Conservation (phyloP, 2,329 filamentous ascomycete genomes). For the Epichloe gansuensis region DNA sequence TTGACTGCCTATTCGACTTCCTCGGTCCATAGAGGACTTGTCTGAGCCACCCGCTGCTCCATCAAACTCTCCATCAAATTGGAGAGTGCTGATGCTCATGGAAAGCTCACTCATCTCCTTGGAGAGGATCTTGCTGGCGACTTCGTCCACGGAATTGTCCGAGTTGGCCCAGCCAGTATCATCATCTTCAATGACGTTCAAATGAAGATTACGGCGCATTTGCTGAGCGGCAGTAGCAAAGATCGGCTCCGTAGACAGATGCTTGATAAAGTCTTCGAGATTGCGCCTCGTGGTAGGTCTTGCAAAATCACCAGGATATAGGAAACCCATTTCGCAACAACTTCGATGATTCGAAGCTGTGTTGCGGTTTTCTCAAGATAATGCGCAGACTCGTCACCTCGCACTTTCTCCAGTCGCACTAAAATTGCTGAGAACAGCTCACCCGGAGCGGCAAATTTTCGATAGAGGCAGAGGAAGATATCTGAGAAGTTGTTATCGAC, state of each 20-base stretch:
- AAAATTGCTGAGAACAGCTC: constrained; percentile 70
- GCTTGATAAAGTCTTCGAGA: constrained; percentile 62
- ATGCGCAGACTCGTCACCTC: constrained; percentile 52
- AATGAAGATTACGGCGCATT: constrained; percentile 67
- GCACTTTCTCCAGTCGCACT: constrained; percentile 58
- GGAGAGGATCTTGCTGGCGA: constrained; percentile 22
- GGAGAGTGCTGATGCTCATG: constrained; percentile 33
- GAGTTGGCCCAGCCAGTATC: constrained; percentile 85
- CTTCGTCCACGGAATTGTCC: constrained; percentile 41
- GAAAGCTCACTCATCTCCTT: constrained; percentile 28
- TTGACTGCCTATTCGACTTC: constrained; percentile 27
- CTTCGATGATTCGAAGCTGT: constrained; percentile 72
- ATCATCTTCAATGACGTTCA: constrained; percentile 67
- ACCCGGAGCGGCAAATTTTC: constrained; percentile 78
- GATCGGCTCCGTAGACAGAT: constrained; percentile 65
- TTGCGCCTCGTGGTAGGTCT: constrained; percentile 59
- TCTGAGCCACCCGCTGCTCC: constrained; percentile 36
- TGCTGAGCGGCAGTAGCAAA: constrained; percentile 79
- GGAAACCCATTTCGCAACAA: constrained; percentile 82
- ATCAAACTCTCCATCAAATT: constrained; percentile 34
- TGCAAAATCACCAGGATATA: constrained; percentile 90
- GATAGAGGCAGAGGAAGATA: constrained; percentile 84
- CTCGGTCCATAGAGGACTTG: constrained; percentile 27
- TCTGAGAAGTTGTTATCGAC: constrained; percentile 81
- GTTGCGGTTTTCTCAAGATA: constrained; percentile 67